Percentiles rank a stretch among this genome's conserved stretches.
phyloP scores from a whole-genome alignment of 805 yeast genomes.

The Candida krabiensis region DNA sequence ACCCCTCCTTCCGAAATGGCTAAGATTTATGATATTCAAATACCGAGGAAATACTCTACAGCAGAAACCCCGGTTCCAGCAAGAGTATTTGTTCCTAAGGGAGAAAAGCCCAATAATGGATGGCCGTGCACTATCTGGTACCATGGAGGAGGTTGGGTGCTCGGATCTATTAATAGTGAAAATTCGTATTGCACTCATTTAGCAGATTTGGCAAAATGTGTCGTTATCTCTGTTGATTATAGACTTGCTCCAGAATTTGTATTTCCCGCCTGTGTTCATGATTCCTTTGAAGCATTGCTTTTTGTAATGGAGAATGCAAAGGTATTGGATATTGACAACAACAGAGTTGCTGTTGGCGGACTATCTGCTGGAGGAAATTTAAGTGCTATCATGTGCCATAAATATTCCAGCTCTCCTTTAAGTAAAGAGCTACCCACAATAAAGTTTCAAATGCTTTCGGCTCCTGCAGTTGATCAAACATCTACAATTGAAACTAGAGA shows the following conservation, averaged over 20 bases:
- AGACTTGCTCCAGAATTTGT: constrained; percentile 50
- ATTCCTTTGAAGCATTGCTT: constrained; percentile 40
- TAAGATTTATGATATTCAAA: constrained; percentile 17
- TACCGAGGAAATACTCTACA: constrained; percentile 29
- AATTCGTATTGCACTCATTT: constrained; percentile 43
- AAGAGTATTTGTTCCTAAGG: constrained; percentile 32
- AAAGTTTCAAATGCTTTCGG: constrained; percentile 41
- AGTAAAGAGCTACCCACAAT: constrained; percentile 33
- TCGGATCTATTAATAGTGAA: constrained; percentile 33
- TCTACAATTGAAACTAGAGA: constrained; percentile 35
- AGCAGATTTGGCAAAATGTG: constrained; percentile 36
- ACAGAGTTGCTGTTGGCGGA: constrained; percentile 43
- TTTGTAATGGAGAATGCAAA: constrained; percentile 30
- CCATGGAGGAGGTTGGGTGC: constrained; percentile 38
- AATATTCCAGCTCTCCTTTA: constrained; percentile 30
- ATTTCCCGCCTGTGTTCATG: constrained; percentile 48
- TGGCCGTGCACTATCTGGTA: constrained; percentile 34
- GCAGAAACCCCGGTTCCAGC: constrained; percentile 25
- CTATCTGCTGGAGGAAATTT: constrained; percentile 47
- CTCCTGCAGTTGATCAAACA: constrained; percentile 44
- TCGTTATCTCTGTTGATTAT: constrained; percentile 45
- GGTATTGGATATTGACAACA: constrained; percentile 29
- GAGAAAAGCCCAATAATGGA: constrained; percentile 20
- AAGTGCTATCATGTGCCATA: constrained; percentile 34
- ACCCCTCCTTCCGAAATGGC: constrained; percentile 24